Evolutionary conservation across 371 early-diverging fungal genomes (phyloP), one percentile per base, ranked within the genome.

Genomic region (Rhizopus arrhizus): DNA sequence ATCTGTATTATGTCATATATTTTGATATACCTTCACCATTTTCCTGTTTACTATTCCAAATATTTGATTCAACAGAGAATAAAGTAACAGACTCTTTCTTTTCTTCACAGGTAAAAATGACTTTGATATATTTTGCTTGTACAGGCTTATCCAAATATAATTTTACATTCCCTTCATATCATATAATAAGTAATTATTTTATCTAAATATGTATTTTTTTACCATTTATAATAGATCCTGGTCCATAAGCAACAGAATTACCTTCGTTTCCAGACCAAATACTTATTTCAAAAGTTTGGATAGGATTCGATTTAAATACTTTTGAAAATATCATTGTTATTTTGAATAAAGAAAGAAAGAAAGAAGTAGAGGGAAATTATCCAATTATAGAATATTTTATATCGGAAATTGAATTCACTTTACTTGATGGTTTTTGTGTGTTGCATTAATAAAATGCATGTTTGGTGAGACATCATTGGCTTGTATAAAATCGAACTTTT

Each of bases 201-300:
- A 11, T 28, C 1, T 34, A 7, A 40, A 40, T 13, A 43, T 43
- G 13, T 0, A n/a, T 12, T 13, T 33, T 36, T 11, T 40, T 72
- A 78, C 79, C 79, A 56, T 75, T 78, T 3, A 78, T 50, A 12
- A 74, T 61, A 2, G 79, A 75, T 50, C 69, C 79, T 40, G 79
- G 75, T 2, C 79, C 79, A 65, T 75, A 78, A 10, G 79, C 79
- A 11, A 75, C 60, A 10, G 57, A 31, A 33, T 60, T 59, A 5
- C 59, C 54, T 22, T 70, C 55, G n/a, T 46, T 56, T 12, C 69
- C 68, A 8, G 72, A 69, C 9, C 53, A 64, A 5, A 77, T 49
- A 16, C 51, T 55, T 13, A 77, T 50, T 22, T 68, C 61, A 45
- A 77, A 69, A 15, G 58, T 61, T 28, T 58, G 64, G 6, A 77